phyloP scores from a whole-genome alignment of 805 yeast genomes.

The Nakazawaea laoshanensis region DNA sequence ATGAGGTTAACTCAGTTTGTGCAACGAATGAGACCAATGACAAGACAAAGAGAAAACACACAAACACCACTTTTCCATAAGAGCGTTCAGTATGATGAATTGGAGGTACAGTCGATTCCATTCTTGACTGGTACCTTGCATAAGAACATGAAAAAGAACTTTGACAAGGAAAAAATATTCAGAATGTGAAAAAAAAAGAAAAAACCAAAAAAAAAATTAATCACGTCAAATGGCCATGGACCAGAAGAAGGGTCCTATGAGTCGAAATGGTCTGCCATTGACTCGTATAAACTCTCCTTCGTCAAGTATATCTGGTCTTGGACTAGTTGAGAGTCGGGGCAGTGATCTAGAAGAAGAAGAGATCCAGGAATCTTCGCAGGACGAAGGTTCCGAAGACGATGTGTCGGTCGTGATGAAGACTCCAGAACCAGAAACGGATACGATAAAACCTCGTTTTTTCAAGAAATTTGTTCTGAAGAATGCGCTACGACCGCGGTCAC shows the following conservation, averaged over 20 bases:
- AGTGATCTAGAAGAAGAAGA: too few species aligned
- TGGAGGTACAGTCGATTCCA: too few species aligned
- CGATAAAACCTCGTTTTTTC: constrained; percentile 15
- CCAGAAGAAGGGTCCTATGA: too few species aligned
- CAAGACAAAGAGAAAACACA: constrained; percentile 35
- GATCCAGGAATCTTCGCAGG: constrained; percentile 2
- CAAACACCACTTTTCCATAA: constrained; percentile 31
- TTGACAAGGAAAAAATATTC: too few species aligned
- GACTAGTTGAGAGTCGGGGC: constrained; percentile 4
- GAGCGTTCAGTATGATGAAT: constrained; percentile 19
- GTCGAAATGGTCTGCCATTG: too few species aligned
- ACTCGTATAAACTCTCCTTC: constrained; percentile 3
- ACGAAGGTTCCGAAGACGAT: constrained; percentile 1
- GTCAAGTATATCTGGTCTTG: constrained; percentile 10
- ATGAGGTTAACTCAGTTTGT: constrained; percentile 76
- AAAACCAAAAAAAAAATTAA: too few species aligned
- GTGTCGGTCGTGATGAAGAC: constrained; percentile 1
- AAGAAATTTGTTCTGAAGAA: constrained; percentile 21
- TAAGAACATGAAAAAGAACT: too few species aligned
- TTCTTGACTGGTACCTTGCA: too few species aligned
- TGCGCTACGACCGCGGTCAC: constrained; percentile 23
- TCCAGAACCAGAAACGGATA: constrained; percentile 4
- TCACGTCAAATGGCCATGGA: too few species aligned
- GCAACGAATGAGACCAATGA: constrained; percentile 57
- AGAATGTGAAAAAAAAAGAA: too few species aligned